Percentiles rank a stretch among this genome's conserved stretches.
These are phyloP conservation scores for Picochlorum sp. DNA, from an alignment of 139 green algal species.

Conservation along the genomic window DNA sequence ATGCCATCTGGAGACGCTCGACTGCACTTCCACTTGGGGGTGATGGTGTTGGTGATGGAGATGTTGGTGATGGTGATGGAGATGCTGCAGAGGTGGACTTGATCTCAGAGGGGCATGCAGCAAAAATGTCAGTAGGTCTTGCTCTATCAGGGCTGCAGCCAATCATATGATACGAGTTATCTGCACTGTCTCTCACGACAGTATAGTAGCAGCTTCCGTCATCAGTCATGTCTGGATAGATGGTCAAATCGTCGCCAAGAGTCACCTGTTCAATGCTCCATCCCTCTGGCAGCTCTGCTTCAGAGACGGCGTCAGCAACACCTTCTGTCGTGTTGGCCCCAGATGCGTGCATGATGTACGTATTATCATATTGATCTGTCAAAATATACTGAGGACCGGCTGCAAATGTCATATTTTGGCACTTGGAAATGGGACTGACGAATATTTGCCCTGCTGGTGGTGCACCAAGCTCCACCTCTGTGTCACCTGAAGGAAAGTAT, in stretches of 20 bases:
- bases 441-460: constrained; percentile 1
- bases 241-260: constrained; percentile 1
- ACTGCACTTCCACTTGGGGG: no score
- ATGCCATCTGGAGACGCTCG: no score
- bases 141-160: background rate
- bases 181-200: background rate
- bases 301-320: background rate
- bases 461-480: background rate
- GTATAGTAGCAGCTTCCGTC: constrained; percentile 11
- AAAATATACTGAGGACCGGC: background rate
- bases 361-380: constrained; percentile 8
- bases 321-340: constrained; percentile 4
- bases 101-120: background rate
- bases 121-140: background rate
- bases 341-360: constrained; percentile 16
- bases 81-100: background rate
- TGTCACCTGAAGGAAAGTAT: background rate
- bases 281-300: constrained; percentile 6
- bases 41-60: background rate
- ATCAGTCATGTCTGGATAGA: constrained; percentile 9
- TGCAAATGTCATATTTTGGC: constrained; percentile 12
- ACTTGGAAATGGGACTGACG: constrained; percentile 1
- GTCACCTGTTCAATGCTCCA: constrained; percentile 2
- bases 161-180: constrained; percentile 14
- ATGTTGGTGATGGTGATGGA: background rate